A percentile compares a stretch with the other conserved stretches of the same genome.
Evolutionary conservation across 2,329 filamentous ascomycete species (phyloP).

Genomic region (Colletotrichum sp.): DNA sequence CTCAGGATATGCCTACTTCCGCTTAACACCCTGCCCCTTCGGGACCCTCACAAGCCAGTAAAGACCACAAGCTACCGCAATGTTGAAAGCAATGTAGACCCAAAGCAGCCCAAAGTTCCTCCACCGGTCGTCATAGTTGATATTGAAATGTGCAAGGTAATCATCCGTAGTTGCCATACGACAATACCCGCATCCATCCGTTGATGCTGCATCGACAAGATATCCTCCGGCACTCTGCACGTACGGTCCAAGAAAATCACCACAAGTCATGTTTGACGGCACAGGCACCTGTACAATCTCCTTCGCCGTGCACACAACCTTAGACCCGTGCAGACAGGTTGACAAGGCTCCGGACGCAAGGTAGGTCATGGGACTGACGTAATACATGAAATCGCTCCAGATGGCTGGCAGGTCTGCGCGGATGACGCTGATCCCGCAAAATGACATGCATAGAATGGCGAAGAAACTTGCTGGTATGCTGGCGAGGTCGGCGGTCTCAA

Average conservation of each 20-base stretch:
- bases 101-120: slow-evolving; percentile 57
- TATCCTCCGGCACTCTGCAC: slow-evolving; percentile 14
- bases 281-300: slow-evolving; percentile 21
- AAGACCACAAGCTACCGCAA: slow-evolving; percentile 50
- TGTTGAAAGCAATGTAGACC: slow-evolving; percentile 59
- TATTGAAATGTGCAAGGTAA: slow-evolving; percentile 43
- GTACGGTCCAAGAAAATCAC: slow-evolving; percentile 18
- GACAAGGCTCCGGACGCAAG: slow-evolving; percentile 30
- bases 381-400: slow-evolving; percentile 26
- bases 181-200: slow-evolving; percentile 50
- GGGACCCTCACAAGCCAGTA: slow-evolving; percentile 47
- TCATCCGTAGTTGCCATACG: slow-evolving; percentile 38
- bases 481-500: slow-evolving; percentile 19
- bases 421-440: slow-evolving; percentile 23
- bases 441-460: slow-evolving; percentile 20
- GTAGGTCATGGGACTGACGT: slow-evolving; percentile 32
- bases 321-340: slow-evolving; percentile 25
- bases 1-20: background rate
- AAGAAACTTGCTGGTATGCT: slow-evolving; percentile 18
- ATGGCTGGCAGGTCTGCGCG: slow-evolving; percentile 17
- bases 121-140: slow-evolving; percentile 56
- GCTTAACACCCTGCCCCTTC: slow-evolving; percentile 9
- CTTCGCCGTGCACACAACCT: slow-evolving; percentile 16
- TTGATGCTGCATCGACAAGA: slow-evolving; percentile 31
- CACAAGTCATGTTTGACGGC: slow-evolving; percentile 18